Conservation (phyloP, 2,329 filamentous ascomycete genomes). For the Talaromyces sp. region DNA sequence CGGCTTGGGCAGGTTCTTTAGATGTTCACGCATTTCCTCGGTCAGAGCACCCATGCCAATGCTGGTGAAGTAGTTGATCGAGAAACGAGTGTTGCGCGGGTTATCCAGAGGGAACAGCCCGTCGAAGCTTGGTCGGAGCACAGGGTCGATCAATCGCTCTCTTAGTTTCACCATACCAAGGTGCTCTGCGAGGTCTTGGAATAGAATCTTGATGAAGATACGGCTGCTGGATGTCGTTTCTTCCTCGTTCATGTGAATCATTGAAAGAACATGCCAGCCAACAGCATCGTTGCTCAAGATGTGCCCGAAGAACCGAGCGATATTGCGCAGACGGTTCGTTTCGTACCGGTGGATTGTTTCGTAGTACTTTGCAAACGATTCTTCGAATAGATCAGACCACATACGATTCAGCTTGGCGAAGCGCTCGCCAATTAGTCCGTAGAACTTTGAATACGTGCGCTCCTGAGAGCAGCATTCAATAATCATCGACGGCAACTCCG, state of each 20-base stretch:
- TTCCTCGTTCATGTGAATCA: constrained; percentile 88
- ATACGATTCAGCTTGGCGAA: constrained; percentile 94
- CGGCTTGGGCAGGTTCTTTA: constrained; percentile 87
- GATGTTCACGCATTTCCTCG: constrained; percentile 86
- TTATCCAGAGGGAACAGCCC: constrained; percentile 89
- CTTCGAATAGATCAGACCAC: constrained; percentile 90
- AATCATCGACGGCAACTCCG: constrained; percentile 92
- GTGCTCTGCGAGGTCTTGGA: constrained; percentile 85
- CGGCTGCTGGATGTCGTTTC: constrained; percentile 94
- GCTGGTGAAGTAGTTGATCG: constrained; percentile 99
- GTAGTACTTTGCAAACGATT: constrained; percentile 88
- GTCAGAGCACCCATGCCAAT: constrained; percentile 94
- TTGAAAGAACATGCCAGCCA: constrained; percentile 82
- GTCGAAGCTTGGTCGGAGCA: constrained; percentile 70
- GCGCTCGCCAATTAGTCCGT: constrained; percentile 86
- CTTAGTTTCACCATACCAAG: constrained; percentile 78
- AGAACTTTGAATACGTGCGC: constrained; percentile 96
- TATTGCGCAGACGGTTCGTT: constrained; percentile 90
- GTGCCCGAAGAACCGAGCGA: constrained; percentile 91
- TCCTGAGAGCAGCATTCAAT: constrained; percentile 96
- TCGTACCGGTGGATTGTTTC: constrained; percentile 96
- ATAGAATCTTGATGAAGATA: constrained; percentile 97
- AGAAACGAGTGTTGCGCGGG: constrained; percentile 85
- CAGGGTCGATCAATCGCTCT: constrained; percentile 71
- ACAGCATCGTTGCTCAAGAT: constrained; percentile 83